phyloP scores from a whole-genome alignment of 2,329 filamentous ascomycete species.

The Xylariaceae sp. region DNA sequence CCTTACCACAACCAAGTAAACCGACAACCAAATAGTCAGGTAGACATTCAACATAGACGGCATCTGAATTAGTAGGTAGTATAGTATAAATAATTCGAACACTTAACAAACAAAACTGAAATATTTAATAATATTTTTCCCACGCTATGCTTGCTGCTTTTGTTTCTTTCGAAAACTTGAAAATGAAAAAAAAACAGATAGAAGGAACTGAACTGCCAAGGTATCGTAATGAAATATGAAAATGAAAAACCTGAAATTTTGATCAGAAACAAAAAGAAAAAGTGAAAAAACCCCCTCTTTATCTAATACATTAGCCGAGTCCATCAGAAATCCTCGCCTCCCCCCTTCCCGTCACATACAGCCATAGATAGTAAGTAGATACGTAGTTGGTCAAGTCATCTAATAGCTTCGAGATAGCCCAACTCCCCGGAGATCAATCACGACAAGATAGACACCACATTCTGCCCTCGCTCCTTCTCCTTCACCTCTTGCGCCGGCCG shows the following conservation, averaged over 20 bases:
- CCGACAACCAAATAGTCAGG: too few relatives aligned
- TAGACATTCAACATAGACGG: too few relatives aligned
- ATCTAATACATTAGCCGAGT: too few relatives aligned
- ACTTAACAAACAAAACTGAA: too few relatives aligned
- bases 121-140: constrained; percentile 3
- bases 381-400: not conserved
- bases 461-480: not conserved
- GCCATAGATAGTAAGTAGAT: too few relatives aligned
- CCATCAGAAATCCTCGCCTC: too few relatives aligned
- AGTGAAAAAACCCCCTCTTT: not conserved
- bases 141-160: constrained; percentile 15
- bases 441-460: not conserved
- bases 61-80: too few relatives aligned
- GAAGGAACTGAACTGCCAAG: not conserved
- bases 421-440: not conserved
- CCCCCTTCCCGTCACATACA: too few relatives aligned
- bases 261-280: not conserved
- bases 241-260: not conserved
- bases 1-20: too few relatives aligned
- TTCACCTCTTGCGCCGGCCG: not conserved
- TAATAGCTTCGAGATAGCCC: not conserved
- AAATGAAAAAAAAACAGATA: too few relatives aligned
- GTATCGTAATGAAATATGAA: constrained; percentile 10
- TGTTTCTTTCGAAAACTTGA: not conserved
- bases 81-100: too few relatives aligned